Conservation (phyloP, 768 basidiomycete genomes). For the Tubosaeta sp. region DNA sequence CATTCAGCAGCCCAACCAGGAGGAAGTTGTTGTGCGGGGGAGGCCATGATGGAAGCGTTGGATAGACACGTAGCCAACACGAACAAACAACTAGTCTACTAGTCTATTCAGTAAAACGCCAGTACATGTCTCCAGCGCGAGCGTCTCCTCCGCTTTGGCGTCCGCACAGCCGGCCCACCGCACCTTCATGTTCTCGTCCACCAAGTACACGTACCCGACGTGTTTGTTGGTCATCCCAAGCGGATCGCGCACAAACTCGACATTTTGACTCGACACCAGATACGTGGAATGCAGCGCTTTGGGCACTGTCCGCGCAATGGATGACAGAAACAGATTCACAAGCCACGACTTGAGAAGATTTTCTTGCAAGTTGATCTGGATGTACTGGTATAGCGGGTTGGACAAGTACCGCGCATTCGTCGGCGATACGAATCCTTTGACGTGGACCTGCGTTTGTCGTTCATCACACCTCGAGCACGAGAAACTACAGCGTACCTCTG, state of each 20-base stretch:
- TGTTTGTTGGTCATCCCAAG: slow-evolving; percentile 87
- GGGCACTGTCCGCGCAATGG: slow-evolving; percentile 66
- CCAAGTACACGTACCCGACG: slow-evolving; percentile 87
- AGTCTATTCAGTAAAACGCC: slow-evolving; percentile 64
- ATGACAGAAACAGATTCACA: slow-evolving; percentile 76
- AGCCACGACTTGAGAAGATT: slow-evolving; percentile 90
- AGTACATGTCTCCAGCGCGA: slow-evolving; percentile 63
- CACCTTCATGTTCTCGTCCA: slow-evolving; percentile 80
- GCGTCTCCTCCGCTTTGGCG: slow-evolving; percentile 68
- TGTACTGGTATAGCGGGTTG: slow-evolving; percentile 62
- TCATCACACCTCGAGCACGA: background rate
- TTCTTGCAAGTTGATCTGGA: slow-evolving; percentile 92
- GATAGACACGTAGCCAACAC: slow-evolving; percentile 26
- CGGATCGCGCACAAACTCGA: slow-evolving; percentile 81
- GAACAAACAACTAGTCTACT: slow-evolving; percentile 22
- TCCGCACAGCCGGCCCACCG: slow-evolving; percentile 93
- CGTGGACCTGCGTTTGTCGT: slow-evolving; percentile 57
- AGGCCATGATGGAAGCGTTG: slow-evolving; percentile 34
- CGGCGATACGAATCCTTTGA: slow-evolving; percentile 60
- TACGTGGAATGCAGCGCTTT: slow-evolving; percentile 63
- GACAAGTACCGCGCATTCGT: slow-evolving; percentile 49
- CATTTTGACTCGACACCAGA: slow-evolving; percentile 75
- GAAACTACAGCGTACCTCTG: slow-evolving; percentile 54
- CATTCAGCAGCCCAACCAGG: slow-evolving; percentile 94
- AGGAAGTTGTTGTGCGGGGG: slow-evolving; percentile 66